Percentiles rank a stretch among this genome's conserved stretches.
phyloP scores from a whole-genome alignment of 257 asterid species.

The Primulina eburnea region DNA sequence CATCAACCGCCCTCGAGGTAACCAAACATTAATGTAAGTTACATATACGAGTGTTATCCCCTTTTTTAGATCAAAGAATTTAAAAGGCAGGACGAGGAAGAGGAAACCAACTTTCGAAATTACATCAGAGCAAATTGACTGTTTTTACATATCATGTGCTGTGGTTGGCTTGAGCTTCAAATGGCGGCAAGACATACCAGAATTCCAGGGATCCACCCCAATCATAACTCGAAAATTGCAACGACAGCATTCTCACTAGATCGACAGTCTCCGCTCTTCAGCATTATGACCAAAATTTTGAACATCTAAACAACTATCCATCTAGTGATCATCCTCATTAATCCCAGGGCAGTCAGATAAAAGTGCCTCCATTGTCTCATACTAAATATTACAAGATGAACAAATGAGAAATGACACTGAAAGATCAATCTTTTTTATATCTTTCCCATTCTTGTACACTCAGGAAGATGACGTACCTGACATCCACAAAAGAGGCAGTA shows the following conservation, averaged over 20 bases:
- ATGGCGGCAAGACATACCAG: not conserved
- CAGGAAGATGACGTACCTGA: constrained; percentile 43
- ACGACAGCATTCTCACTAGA: not conserved
- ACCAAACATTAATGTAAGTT: not conserved
- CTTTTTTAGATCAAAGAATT: not conserved
- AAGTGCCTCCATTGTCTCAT: constrained; percentile 64
- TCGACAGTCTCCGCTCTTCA: not conserved
- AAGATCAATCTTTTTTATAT: constrained; percentile 7
- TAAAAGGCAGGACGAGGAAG: not conserved
- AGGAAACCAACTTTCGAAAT: not conserved
- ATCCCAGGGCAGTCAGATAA: constrained; percentile 68
- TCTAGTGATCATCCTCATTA: constrained; percentile 80
- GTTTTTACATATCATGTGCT: not conserved
- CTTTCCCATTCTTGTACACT: not conserved
- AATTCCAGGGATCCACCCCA: not conserved
- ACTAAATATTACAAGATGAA: constrained; percentile 42
- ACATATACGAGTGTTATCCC: not conserved
- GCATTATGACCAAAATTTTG: not conserved
- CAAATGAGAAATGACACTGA: constrained; percentile 19
- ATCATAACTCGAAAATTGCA: not conserved
- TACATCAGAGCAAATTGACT: not conserved
- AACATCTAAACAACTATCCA: not conserved
- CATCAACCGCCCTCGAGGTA: not conserved
- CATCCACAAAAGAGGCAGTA: constrained; percentile 94
- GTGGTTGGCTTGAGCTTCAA: not conserved